Evolutionary conservation across 768 basidiomycete species (phyloP).

Genomic region (Candolleomyces eurysporus): DNA sequence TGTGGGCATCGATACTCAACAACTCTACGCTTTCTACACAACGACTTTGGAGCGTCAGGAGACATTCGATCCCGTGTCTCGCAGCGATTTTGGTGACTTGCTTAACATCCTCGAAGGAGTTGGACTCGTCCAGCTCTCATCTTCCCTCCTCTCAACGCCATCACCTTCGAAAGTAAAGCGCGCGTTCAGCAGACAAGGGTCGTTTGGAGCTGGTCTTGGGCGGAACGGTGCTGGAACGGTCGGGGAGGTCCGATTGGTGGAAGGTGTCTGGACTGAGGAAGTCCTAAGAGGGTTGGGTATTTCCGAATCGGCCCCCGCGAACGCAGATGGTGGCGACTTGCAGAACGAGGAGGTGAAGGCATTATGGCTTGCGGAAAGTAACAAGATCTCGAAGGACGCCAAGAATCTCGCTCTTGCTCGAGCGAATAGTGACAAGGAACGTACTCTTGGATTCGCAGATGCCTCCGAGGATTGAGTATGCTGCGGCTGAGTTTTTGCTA

Average conservation of each 20-base stretch:
- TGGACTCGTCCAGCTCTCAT: slow-evolving; percentile 54
- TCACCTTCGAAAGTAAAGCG: slow-evolving; percentile 44
- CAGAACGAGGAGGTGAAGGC: slow-evolving; percentile 41
- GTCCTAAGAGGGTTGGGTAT: slow-evolving; percentile 70
- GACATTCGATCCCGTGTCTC: slow-evolving; percentile 62
- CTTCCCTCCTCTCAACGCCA: slow-evolving; percentile 20
- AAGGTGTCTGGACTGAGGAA: slow-evolving; percentile 67
- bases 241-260: slow-evolving; percentile 54
- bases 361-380: slow-evolving; percentile 15
- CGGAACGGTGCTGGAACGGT: slow-evolving; percentile 35
- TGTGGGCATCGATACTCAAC: slow-evolving; percentile 52
- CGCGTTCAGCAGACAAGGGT: slow-evolving; percentile 53
- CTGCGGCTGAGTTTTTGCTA: not conserved
- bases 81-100: slow-evolving; percentile 76
- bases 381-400: slow-evolving; percentile 10
- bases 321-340: slow-evolving; percentile 21
- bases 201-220: slow-evolving; percentile 45
- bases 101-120: slow-evolving; percentile 70
- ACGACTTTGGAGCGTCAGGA: slow-evolving; percentile 56
- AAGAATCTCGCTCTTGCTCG: slow-evolving; percentile 8
- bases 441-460: slow-evolving; percentile 11
- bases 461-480: slow-evolving; percentile 12
- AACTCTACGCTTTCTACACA: slow-evolving; percentile 65
- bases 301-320: slow-evolving; percentile 20
- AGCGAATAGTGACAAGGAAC: slow-evolving; percentile 5